A percentile compares a stretch with the other conserved stretches of the same genome.
These are phyloP conservation scores for Reutealis trisperma DNA, from an alignment of 345 rosid genomes.

Conservation along the genomic window DNA sequence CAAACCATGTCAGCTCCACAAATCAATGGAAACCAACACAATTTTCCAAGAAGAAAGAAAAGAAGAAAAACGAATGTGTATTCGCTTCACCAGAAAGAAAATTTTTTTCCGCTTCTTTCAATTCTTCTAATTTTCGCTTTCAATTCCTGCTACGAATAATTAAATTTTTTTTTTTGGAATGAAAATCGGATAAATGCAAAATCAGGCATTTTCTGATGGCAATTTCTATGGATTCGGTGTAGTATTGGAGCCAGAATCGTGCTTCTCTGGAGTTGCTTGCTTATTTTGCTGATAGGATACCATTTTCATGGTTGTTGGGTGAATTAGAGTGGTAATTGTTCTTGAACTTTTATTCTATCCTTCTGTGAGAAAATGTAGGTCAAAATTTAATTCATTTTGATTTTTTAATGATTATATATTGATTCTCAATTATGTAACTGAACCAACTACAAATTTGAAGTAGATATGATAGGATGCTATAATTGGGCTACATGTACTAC, in stretches of 20 bases:
- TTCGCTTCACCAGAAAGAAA: too few relatives aligned
- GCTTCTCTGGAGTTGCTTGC: not conserved
- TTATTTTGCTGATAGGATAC: too few relatives aligned
- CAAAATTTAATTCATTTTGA: not conserved
- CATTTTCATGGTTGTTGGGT: too few relatives aligned
- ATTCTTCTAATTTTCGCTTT: not conserved
- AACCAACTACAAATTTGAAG: too few relatives aligned
- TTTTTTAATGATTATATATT: too few relatives aligned
- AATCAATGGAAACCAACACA: not conserved
- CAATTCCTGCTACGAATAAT: not conserved
- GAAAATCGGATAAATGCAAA: not conserved
- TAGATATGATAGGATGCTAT: too few relatives aligned
- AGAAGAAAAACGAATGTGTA: not conserved
- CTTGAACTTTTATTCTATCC: not conserved
- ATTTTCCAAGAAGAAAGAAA: not conserved
- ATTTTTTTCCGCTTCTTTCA: not conserved
- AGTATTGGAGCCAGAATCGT: not conserved
- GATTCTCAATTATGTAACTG: too few relatives aligned
- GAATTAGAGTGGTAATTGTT: slow-evolving; percentile 4
- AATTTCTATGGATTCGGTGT: not conserved
- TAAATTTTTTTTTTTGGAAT: not conserved
- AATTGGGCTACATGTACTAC: too few relatives aligned
- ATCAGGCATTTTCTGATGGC: not conserved
- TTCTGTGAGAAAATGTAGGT: not conserved
- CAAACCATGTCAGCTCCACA: slow-evolving; percentile 2